Evolutionary conservation across 768 basidiomycete genomes (phyloP).

Genomic region (Amanita jacksonii): DNA sequence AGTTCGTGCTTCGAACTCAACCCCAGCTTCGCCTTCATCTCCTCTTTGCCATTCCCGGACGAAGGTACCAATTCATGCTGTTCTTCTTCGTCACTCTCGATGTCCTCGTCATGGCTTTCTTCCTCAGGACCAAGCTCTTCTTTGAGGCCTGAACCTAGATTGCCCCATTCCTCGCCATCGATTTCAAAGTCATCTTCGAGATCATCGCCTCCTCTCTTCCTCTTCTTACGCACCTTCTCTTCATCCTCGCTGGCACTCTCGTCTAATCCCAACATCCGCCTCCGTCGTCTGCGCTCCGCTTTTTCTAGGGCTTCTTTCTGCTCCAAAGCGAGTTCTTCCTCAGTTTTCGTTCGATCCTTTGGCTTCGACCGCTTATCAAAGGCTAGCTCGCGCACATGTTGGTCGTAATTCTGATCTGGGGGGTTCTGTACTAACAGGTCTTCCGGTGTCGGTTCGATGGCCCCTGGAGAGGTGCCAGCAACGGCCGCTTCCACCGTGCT

Average conservation of each 20-base stretch:
- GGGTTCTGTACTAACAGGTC: slow-evolving; percentile 12
- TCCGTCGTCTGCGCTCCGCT: slow-evolving; percentile 67
- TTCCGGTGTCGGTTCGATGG: slow-evolving; percentile 13
- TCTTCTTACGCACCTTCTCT: slow-evolving; percentile 33
- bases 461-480: background rate
- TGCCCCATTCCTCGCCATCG: slow-evolving; percentile 31
- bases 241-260: slow-evolving; percentile 60
- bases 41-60: slow-evolving; percentile 20
- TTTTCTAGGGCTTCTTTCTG: slow-evolving; percentile 81
- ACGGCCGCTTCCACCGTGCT: slow-evolving; percentile 1
- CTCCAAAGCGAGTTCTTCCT: slow-evolving; percentile 86
- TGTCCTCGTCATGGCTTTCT: slow-evolving; percentile 25
- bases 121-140: slow-evolving; percentile 23
- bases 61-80: slow-evolving; percentile 31
- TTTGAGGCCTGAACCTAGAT: slow-evolving; percentile 33
- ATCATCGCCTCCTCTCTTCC: slow-evolving; percentile 72
- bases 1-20: slow-evolving; percentile 42
- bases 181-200: slow-evolving; percentile 78
- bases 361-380: slow-evolving; percentile 92
- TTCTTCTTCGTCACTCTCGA: slow-evolving; percentile 36
- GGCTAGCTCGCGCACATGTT: slow-evolving; percentile 83
- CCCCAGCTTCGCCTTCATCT: slow-evolving; percentile 22
- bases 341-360: slow-evolving; percentile 92
- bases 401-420: slow-evolving; percentile 74
- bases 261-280: slow-evolving; percentile 81